Base-by-base conservation (phyloP, 169 alveolate genomes). In the Plasmodium sp. region DNA sequence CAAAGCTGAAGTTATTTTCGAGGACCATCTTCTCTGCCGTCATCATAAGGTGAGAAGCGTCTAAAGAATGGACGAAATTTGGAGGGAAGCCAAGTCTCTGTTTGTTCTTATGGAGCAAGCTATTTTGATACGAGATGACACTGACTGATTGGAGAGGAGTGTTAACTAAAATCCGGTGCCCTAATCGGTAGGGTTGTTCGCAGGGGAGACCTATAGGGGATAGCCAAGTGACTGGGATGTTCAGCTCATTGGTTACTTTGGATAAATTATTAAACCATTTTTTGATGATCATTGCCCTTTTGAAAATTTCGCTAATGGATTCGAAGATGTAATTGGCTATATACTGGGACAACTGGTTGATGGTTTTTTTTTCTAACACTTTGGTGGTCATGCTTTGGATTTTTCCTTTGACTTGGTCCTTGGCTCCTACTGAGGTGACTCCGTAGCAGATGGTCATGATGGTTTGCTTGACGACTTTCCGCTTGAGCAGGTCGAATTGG, bases 401-500 rank as follows among this genome's bases (percentile, higher is more conserved):
- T 74, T 77, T 83, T 0, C 90, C 88, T 39, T 72, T 88, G 22
- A 96, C 95, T 94, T 94, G 97, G n/a, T 92, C 95, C 45, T 96
- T 96, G 3, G 99, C 99, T 5, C 99, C 99, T 16, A 98, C 96
- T 16, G 98, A 97, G 2, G 99, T 99, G 14, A 99, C 99, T 6
- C 99, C 99, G 93, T 99, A 99, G 48, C 99, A 99, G 33, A 99
- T 98, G 43, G 99, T 99, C 99, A 99, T 99, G 31, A 99, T 99
- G n/a, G 99, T 99, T 97, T 99, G 99, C 94, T 99, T 99, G 56
- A 99, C 99, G n/a, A 98, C 98, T 83, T 97, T 98, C 31, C 99
- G 93, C 93, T 96, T 96, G 75, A 99, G 96, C 34, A 98, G 67
- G 31, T 98, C 98, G 77, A 88, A 88, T 84, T 95, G 84, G 58